Evolutionary conservation across 2,329 filamentous ascomycete species (phyloP).

Genomic region (Aschersonia sp.): DNA sequence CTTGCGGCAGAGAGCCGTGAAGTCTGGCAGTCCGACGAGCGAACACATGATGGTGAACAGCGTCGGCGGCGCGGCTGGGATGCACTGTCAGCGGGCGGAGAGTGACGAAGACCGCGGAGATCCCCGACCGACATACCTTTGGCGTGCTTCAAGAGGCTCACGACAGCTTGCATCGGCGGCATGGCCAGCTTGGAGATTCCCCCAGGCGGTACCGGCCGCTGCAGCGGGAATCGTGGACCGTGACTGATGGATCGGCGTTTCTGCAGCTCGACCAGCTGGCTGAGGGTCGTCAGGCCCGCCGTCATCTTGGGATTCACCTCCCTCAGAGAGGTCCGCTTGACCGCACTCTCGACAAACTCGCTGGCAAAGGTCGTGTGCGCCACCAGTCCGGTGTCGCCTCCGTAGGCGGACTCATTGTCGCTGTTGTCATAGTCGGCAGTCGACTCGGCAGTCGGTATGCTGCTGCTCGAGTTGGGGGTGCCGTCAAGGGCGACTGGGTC

Average conservation of each 20-base stretch:
- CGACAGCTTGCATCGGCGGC: conserved; percentile 36
- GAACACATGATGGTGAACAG: conserved; percentile 35
- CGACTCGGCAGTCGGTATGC: conserved; percentile 13
- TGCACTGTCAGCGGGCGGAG: not conserved
- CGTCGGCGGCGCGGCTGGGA: conserved; percentile 26
- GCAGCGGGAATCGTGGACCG: conserved; percentile 29
- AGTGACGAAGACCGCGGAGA: not conserved
- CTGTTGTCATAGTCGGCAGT: conserved; percentile 21
- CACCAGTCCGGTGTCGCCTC: conserved; percentile 32
- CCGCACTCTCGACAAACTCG: conserved; percentile 38
- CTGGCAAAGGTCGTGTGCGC: conserved; percentile 38
- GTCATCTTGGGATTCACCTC: conserved; percentile 35
- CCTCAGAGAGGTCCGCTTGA: conserved; percentile 29
- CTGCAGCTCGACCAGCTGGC: conserved; percentile 37
- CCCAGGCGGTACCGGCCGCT: conserved; percentile 28
- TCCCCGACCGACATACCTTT: conserved; percentile 18
- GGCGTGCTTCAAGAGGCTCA: conserved; percentile 30
- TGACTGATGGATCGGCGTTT: conserved; percentile 23
- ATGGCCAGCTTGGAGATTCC: conserved; percentile 36
- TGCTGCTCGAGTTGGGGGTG: conserved; percentile 12
- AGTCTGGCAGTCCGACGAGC: conserved; percentile 33
- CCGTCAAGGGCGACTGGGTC: conserved; percentile 9
- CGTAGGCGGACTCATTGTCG: conserved; percentile 25
- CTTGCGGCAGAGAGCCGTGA: conserved; percentile 31
- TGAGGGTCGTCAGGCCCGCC: conserved; percentile 33